Conservation (phyloP, 768 basidiomycete genomes). For the Pleurotus platypus region DNA sequence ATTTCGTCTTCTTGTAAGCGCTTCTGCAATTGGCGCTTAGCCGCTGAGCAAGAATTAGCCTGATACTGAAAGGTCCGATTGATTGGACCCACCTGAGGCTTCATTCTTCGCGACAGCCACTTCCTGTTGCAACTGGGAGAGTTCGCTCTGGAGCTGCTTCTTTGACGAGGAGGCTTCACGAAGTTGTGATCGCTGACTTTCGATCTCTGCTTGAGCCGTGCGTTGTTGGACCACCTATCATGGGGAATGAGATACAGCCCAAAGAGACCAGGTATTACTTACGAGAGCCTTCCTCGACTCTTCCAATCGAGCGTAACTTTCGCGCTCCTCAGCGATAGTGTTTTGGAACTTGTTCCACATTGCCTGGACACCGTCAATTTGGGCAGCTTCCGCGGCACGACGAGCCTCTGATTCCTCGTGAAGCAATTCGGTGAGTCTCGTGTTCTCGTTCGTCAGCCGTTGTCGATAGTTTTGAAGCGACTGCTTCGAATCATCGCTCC, state of each 20-base stretch:
- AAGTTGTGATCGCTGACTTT: slow-evolving; percentile 59
- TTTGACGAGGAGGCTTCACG: slow-evolving; percentile 55
- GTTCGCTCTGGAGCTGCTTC: slow-evolving; percentile 55
- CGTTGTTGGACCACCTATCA: slow-evolving; percentile 63
- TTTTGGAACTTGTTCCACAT: slow-evolving; percentile 68
- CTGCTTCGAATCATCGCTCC: slow-evolving; percentile 62
- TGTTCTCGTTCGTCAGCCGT: slow-evolving; percentile 57
- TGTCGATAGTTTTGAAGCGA: slow-evolving; percentile 54
- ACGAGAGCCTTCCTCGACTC: slow-evolving; percentile 71
- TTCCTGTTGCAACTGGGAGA: slow-evolving; percentile 44
- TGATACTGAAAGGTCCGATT: not conserved
- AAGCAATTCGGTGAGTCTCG: slow-evolving; percentile 48
- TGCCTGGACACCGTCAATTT: slow-evolving; percentile 58
- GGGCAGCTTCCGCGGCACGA: slow-evolving; percentile 55
- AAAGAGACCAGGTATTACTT: slow-evolving; percentile 19
- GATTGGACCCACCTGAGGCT: slow-evolving; percentile 43
- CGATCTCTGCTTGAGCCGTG: slow-evolving; percentile 58
- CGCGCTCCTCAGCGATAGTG: slow-evolving; percentile 54
- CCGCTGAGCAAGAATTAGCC: slow-evolving; percentile 32
- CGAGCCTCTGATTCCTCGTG: slow-evolving; percentile 65
- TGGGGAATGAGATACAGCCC: not conserved
- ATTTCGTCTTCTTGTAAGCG: slow-evolving; percentile 64
- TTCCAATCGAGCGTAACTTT: slow-evolving; percentile 60
- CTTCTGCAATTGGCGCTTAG: slow-evolving; percentile 55
- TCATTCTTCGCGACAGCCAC: slow-evolving; percentile 47